Percentiles rank a stretch among this genome's conserved stretches.
phyloP scores from a whole-genome alignment of 306 rosid genomes.

The Lathyrus oleraceus region DNA sequence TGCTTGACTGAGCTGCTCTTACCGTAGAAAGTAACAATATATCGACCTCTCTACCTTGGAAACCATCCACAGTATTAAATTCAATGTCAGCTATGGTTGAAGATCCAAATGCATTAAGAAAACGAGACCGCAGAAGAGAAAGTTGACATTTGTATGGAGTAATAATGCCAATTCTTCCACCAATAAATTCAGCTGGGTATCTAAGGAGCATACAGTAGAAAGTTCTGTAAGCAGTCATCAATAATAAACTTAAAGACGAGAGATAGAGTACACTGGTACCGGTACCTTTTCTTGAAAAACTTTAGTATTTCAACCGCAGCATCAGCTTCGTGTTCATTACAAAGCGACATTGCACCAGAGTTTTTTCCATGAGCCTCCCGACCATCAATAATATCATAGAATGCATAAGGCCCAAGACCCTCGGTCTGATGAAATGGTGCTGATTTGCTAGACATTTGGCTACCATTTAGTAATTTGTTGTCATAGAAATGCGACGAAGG shows the following conservation, averaged over 20 bases:
- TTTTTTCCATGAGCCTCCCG: conserved; percentile 72
- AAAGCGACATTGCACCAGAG: conserved; percentile 77
- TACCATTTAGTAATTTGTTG: conserved; percentile 77
- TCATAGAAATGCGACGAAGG: conserved; percentile 94
- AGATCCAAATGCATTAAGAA: conserved; percentile 75
- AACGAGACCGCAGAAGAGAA: conserved; percentile 78
- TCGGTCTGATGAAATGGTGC: conserved; percentile 76
- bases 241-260: conserved; percentile 18
- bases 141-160: conserved; percentile 91
- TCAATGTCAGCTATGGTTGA: conserved; percentile 61
- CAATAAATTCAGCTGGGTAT: conserved; percentile 73
- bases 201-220: conserved; percentile 43
- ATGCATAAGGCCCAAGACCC: conserved; percentile 83
- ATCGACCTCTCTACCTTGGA: conserved; percentile 98
- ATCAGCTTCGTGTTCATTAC: conserved; percentile 86
- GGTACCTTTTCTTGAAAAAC: conserved; percentile 72
- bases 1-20: conserved; percentile 65
- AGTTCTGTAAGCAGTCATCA: conserved; percentile 34
- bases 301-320: conserved; percentile 80
- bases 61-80: conserved; percentile 95
- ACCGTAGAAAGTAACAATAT: conserved; percentile 89
- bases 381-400: conserved; percentile 81
- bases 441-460: conserved; percentile 64
- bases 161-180: conserved; percentile 84
- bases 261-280: conserved; percentile 44